These are phyloP conservation scores for Pleurotus platypus DNA, from an alignment of 768 basidiomycete species.

Conservation along the genomic window DNA sequence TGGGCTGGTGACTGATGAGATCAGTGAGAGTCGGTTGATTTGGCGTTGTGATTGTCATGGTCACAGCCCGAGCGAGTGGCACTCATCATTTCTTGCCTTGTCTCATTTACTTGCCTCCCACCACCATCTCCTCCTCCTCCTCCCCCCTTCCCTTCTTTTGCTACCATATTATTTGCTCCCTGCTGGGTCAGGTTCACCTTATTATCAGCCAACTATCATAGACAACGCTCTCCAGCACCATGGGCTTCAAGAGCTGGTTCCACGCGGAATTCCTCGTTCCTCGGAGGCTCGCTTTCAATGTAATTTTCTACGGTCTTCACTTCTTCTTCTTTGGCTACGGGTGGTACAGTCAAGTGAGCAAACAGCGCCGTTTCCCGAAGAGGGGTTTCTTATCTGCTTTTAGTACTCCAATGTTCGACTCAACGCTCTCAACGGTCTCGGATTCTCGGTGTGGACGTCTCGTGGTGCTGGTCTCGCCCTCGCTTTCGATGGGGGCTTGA, in stretches of 20 bases:
- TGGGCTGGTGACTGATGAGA: slow-evolving; percentile 7
- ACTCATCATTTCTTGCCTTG: slow-evolving; percentile 15
- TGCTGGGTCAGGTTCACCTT: slow-evolving; percentile 50
- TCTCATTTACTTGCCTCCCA: slow-evolving; percentile 22
- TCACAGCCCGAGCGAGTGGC: slow-evolving; percentile 15
- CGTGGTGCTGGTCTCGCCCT: slow-evolving; percentile 91
- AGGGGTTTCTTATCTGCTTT: background rate
- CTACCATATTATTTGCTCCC: slow-evolving; percentile 19
- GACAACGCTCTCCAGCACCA: slow-evolving; percentile 24
- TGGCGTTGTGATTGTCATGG: slow-evolving; percentile 26
- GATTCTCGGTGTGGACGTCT: slow-evolving; percentile 85
- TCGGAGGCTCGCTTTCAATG: slow-evolving; percentile 67
- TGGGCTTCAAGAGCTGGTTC: slow-evolving; percentile 68
- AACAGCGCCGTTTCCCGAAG: no score
- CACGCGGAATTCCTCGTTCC: slow-evolving; percentile 62
- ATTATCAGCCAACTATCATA: slow-evolving; percentile 14
- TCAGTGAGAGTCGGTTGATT: slow-evolving; percentile 11
- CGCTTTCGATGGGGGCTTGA: slow-evolving; percentile 81
- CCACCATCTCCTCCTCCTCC: slow-evolving; percentile 13
- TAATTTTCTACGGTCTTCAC: slow-evolving; percentile 80
- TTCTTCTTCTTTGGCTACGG: slow-evolving; percentile 75
- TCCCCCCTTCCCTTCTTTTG: slow-evolving; percentile 16
- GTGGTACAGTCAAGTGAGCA: slow-evolving; percentile 78
- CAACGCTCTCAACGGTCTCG: slow-evolving; percentile 73
- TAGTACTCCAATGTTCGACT: slow-evolving; percentile 62